Base-by-base conservation (phyloP, 768 basidiomycete species). In the Lactifluus piperatus region DNA sequence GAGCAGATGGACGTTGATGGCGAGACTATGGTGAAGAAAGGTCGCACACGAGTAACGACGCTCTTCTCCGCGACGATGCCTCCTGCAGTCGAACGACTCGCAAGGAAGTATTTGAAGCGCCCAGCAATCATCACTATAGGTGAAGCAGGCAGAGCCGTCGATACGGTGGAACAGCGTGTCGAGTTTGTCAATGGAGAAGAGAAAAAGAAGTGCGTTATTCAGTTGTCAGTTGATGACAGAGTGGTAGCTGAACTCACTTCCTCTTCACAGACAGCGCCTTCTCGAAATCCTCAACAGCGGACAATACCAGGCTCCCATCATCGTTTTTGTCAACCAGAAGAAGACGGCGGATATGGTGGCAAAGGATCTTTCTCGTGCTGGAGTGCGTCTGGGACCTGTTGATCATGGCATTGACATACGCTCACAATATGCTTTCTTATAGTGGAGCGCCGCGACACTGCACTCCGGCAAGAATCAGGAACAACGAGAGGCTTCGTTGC, bases 41-140 rank as follows among this genome's bases (percentile, higher is more conserved):
- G 89, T 11, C 81, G 89, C 22, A 91, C 86, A 36, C 77, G 91
- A 50, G 94, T 97, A n/a, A 97, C 94, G 48, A 97, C 94, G 16
- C 72, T 99, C 66, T 99, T 97, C 77, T 94, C 91, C 24, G 97
- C 97, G 26, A 99, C 97, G 26, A 99, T 99, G 97, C 97, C 97
- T 14, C 82, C 94, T 39, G 91, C 94, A 16, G 97, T 99, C 50
- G 95, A 97, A 66, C 86, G 97, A 62, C 74, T 99, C 41, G 90
- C 97, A 30, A 81, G 91, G 69, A 97, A 97, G 71, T 99, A 98
- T 69, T 80, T 99, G 14, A 84, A 84, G 68, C 85, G 85, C 65
- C 94, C 97, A 11, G 97, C 97, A 8, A 82, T 91, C 26, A 94
- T 99, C 68, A 97, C 95, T 13, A 99, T 98, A 65, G 97, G 97